phyloP scores from a whole-genome alignment of 1,284 basidiomycete species.

The Takashimella koratensis region DNA sequence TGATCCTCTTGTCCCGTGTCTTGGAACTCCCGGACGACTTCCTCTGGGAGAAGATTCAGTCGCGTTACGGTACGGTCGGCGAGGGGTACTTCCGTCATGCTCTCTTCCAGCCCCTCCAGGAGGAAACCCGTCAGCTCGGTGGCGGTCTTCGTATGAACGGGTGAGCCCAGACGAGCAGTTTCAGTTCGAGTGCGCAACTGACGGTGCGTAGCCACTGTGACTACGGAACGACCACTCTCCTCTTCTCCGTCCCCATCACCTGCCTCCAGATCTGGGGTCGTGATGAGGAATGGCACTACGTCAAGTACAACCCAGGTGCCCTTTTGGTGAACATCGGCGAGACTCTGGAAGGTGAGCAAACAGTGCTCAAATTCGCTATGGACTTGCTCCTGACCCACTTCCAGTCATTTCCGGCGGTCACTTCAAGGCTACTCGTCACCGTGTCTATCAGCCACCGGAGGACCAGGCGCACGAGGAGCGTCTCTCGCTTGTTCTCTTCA shows the following conservation, averaged over 20 bases:
- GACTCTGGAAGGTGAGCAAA: constrained; percentile 17
- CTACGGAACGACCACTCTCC: constrained; percentile 17
- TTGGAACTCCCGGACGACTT: constrained; percentile 6
- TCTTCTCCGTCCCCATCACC: constrained; percentile 45
- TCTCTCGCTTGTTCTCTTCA: constrained; percentile 8
- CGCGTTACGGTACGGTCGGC: constrained; percentile 2
- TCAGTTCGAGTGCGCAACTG: constrained; percentile 12
- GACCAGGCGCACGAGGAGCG: constrained; percentile 9
- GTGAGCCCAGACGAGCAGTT: constrained; percentile 44
- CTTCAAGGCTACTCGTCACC: constrained; percentile 18
- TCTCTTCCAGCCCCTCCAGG: constrained; percentile 10
- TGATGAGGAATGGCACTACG: constrained; percentile 46
- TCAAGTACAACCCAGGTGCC: constrained; percentile 35
- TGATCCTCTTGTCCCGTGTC: constrained; percentile 8
- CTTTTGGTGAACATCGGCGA: constrained; percentile 27
- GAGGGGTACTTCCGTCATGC: constrained; percentile 24
- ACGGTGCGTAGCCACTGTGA: constrained; percentile 16
- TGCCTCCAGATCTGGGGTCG: constrained; percentile 45
- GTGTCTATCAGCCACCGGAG: constrained; percentile 7
- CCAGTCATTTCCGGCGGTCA: constrained; percentile 12
- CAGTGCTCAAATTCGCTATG: neutral
- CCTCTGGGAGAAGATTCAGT: constrained; percentile 11
- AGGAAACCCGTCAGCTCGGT: constrained; percentile 2
- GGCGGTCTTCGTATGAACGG: no score
- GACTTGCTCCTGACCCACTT: neutral